Conservation (phyloP, 306 rosid genomes). For the Boehmeria nivea region DNA sequence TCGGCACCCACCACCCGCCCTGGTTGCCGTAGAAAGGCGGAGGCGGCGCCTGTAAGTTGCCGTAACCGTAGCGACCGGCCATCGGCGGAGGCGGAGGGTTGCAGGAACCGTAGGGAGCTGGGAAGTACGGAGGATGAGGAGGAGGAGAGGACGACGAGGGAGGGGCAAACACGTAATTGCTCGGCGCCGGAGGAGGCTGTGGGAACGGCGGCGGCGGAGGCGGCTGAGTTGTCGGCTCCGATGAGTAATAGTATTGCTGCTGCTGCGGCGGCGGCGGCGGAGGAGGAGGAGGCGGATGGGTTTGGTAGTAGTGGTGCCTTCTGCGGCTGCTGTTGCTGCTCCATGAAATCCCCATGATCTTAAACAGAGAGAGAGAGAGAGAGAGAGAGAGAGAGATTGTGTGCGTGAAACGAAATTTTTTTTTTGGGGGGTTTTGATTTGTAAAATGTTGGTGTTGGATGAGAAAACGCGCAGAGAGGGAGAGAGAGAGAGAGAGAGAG, state of each 20-base stretch:
- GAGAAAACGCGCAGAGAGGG: background rate
- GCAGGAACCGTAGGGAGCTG: conserved; percentile 38
- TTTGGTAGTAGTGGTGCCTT: conserved; percentile 31
- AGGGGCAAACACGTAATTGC: conserved; percentile 6
- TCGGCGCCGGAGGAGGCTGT: conserved; percentile 24
- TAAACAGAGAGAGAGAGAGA: no score
- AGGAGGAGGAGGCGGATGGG: conserved; percentile 40
- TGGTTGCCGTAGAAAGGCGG: conserved; percentile 43
- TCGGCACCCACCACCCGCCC: conserved; percentile 31
- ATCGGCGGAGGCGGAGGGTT: conserved; percentile 30
- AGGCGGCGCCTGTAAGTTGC: conserved; percentile 18
- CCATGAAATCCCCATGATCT: conserved; percentile 78
- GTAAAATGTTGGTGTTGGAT: background rate
- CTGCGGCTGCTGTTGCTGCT: conserved; percentile 41
- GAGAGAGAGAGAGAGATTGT: no score
- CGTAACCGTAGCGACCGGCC: conserved; percentile 26
- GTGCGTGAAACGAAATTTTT: no score
- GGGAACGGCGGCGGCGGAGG: conserved; percentile 15
- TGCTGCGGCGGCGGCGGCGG: conserved; percentile 31
- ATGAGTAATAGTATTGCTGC: conserved; percentile 29
- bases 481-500: conserved; percentile 5
- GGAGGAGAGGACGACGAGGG: conserved; percentile 24
- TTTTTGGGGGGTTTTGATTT: no score
- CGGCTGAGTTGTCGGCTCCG: no score
- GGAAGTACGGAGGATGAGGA: conserved; percentile 41